Conservation (phyloP, 2,329 filamentous ascomycete species). For the Dothideomycetidae sp. region DNA sequence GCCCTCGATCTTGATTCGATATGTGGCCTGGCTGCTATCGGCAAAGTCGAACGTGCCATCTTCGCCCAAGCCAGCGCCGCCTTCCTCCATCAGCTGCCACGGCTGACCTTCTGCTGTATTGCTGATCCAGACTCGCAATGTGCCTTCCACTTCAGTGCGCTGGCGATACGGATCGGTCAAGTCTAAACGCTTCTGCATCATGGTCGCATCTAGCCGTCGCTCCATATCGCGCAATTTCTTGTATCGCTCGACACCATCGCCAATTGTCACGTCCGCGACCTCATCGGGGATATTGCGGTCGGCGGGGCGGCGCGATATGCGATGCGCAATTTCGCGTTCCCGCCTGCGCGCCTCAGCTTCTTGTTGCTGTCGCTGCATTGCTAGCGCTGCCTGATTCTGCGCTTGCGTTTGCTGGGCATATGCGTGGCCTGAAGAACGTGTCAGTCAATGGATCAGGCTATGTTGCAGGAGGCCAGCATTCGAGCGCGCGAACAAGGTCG, state of each 20-base stretch:
- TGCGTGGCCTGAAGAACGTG: constrained; percentile 4
- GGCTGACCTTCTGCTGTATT: constrained; percentile 91
- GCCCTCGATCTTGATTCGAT: constrained; percentile 84
- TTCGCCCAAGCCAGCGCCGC: constrained; percentile 40
- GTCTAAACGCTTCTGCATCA: constrained; percentile 87
- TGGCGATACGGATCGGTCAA: constrained; percentile 56
- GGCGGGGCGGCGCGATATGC: constrained; percentile 76
- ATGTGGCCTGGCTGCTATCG: constrained; percentile 62
- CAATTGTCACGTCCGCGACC: constrained; percentile 60
- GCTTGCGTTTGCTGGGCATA: constrained; percentile 27
- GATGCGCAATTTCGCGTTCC: constrained; percentile 55
- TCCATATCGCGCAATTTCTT: constrained; percentile 74
- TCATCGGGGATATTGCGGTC: constrained; percentile 92
- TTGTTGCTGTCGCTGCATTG: constrained; percentile 32
- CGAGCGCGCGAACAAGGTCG: neutral
- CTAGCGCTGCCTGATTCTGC: constrained; percentile 34
- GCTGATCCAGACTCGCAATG: constrained; percentile 82
- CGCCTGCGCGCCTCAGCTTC: constrained; percentile 29
- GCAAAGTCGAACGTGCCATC: constrained; percentile 67
- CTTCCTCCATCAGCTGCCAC: constrained; percentile 56
- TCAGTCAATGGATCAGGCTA: too few relatives aligned
- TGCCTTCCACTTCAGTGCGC: constrained; percentile 41
- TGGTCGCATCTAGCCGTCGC: constrained; percentile 75
- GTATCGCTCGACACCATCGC: constrained; percentile 71
- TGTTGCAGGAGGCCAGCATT: too few relatives aligned